Evolutionary conservation across 192 early-diverging fungal species (phyloP).

Genomic region (Coemansia sp.): DNA sequence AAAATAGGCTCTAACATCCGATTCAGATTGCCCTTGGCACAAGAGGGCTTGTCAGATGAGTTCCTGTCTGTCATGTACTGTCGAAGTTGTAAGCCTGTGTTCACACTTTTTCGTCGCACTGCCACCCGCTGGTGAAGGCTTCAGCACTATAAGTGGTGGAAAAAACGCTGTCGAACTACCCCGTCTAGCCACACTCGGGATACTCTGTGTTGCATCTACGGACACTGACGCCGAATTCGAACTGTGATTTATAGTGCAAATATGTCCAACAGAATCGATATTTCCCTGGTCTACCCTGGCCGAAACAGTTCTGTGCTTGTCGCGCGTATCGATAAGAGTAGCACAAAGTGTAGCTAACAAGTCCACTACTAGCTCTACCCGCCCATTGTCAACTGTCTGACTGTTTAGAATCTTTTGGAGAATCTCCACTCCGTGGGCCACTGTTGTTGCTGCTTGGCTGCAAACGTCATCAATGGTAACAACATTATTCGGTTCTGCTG

Average conservation of each 20-base stretch:
- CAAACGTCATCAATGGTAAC: background rate
- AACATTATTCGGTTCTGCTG: background rate
- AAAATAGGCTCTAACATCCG: background rate
- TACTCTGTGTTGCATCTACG: background rate
- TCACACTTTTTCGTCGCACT: too few species aligned
- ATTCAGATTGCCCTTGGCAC: background rate
- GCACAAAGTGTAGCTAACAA: background rate
- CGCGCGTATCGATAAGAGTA: background rate
- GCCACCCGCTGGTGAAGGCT: too few species aligned
- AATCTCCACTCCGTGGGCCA: background rate
- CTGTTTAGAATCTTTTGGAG: background rate
- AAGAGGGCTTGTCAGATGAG: background rate
- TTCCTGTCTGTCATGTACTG: too few species aligned
- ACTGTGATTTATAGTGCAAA: background rate
- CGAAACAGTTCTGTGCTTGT: background rate
- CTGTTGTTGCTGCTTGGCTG: background rate
- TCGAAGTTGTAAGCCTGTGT: too few species aligned
- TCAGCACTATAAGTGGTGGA: too few species aligned
- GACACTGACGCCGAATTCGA: background rate
- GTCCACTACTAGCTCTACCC: background rate
- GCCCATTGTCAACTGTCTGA: background rate
- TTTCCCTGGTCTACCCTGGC: background rate
- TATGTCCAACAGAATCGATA: background rate
- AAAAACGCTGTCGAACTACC: too few species aligned
- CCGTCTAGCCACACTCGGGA: too few species aligned